These are phyloP conservation scores for Lichtheimia ornata DNA, from an alignment of 371 early-diverging fungal species.

Conservation along the genomic window DNA sequence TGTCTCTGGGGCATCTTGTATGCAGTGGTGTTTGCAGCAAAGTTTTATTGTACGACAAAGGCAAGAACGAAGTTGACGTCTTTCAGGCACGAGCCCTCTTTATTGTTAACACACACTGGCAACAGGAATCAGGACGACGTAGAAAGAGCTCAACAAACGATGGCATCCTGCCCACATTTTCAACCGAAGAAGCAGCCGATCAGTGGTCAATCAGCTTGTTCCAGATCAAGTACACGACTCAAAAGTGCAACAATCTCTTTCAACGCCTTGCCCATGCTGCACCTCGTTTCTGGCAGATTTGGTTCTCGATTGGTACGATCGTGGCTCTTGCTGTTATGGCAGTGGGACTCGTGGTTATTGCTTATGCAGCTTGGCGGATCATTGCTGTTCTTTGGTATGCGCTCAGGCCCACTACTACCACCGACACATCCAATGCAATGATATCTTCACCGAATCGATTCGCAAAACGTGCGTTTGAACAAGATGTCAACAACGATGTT, in stretches of 20 bases:
- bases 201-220: constrained; percentile 52
- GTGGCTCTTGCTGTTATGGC: constrained; percentile 55
- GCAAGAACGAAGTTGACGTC: background rate
- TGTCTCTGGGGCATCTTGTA: constrained; percentile 41
- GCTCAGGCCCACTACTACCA: background rate
- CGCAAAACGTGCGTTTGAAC: constrained; percentile 15
- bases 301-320: constrained; percentile 61
- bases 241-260: constrained; percentile 53
- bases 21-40: constrained; percentile 27
- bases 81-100: no score
- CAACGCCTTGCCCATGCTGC: constrained; percentile 36
- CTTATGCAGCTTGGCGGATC: constrained; percentile 50
- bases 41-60: constrained; percentile 28
- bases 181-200: constrained; percentile 20
- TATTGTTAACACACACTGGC: no score
- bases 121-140: constrained; percentile 12
- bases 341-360: constrained; percentile 51
- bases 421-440: background rate
- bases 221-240: constrained; percentile 63
- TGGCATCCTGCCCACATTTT: constrained; percentile 2
- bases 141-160: constrained; percentile 4
- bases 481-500: background rate
- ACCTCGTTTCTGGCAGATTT: constrained; percentile 60
- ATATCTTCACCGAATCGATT: constrained; percentile 13
- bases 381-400: constrained; percentile 18